Percentiles rank a stretch among this genome's conserved stretches.
phyloP scores from a whole-genome alignment of 2,329 filamentous ascomycete species.

The Metarhizium guizhouense region DNA sequence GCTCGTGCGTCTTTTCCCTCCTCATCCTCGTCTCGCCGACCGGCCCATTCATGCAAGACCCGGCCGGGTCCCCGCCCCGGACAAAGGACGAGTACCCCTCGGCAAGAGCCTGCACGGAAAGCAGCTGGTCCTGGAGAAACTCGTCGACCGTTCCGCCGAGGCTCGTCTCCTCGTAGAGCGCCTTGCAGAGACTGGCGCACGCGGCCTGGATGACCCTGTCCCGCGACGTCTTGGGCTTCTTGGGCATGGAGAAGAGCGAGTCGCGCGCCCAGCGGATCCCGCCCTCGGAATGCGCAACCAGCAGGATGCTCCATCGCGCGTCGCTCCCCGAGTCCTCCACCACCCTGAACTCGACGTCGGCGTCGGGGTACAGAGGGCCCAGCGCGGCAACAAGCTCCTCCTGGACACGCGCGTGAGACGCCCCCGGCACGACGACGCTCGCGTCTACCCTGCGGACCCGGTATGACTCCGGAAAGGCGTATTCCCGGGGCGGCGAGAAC shows the following conservation, averaged over 20 bases:
- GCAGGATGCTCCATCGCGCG: slow-evolving; percentile 44
- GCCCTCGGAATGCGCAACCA: slow-evolving; percentile 42
- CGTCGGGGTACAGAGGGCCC: slow-evolving; percentile 30
- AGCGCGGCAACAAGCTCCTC: slow-evolving; percentile 31
- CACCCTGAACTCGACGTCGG: slow-evolving; percentile 34
- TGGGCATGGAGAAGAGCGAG: slow-evolving; percentile 29
- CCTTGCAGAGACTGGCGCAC: slow-evolving; percentile 34
- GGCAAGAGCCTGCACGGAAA: slow-evolving; percentile 51
- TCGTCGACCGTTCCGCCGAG: slow-evolving; percentile 42
- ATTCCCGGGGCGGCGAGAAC: slow-evolving; percentile 14
- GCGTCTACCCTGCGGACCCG: slow-evolving; percentile 38
- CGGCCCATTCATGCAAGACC: slow-evolving; percentile 14
- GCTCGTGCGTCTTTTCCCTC: slow-evolving; percentile 35
- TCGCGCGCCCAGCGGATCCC: slow-evolving; percentile 43
- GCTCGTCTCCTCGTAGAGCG: slow-evolving; percentile 35
- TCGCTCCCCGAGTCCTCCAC: slow-evolving; percentile 43
- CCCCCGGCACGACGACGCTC: slow-evolving; percentile 39
- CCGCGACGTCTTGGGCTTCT: slow-evolving; percentile 22
- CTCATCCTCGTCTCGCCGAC: slow-evolving; percentile 20
- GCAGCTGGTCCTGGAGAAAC: slow-evolving; percentile 51
- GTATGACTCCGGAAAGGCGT: slow-evolving; percentile 17
- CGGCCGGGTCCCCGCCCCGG: slow-evolving; percentile 12
- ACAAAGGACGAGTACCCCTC: slow-evolving; percentile 41
- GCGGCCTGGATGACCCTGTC: slow-evolving; percentile 28
- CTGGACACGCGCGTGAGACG: slow-evolving; percentile 33